Evolutionary conservation across 1,284 basidiomycete species (phyloP), one percentile per base, ranked within the genome.

Genomic region (Porodaedalea pini): DNA sequence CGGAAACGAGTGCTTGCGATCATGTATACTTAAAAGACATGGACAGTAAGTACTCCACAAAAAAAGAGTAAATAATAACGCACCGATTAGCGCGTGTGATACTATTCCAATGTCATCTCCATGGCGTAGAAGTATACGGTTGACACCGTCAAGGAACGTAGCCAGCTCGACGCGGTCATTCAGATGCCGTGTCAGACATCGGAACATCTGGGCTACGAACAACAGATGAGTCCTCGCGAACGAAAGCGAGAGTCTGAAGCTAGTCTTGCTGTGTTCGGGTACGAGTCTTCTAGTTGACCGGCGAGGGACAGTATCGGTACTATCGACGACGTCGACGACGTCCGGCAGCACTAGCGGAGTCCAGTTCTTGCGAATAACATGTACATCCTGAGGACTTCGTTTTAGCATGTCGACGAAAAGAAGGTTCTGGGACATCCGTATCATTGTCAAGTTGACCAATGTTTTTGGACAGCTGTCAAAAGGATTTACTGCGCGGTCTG

Each of bases 1-100:
- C 83, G 78, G 66, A 90, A 92, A 21, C 88, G 80, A n/a, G 87
- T 87, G 41, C 83, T 84, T 1, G 88, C 89, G 23, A 86, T 80
- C 81, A 90, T 85, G 51, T 73, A 59, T 76, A 75, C 50, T 78
- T 80, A 83, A 32, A n/a, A 41, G n/a, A 4, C n/a, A 17, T 29
- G 40, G 21, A 29, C 51, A 53, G 36, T n/a, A 17, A 47, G 17
- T 19, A 32, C 4, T 43, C 10, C 4, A 15, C 8, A 17, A 17
- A 43, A 44, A 34, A 25, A 21, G 15, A 17, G 21, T 2, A 36
- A 32, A 8, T 34, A 34, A 25, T 19, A n/a, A 61, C 80, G 64
- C 63, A 88, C 87, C 84, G 37, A 88, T 82, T 70, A 92, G 74
- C 2, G 82, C 75, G 60, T 90, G 88, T 23, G 80, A 77, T 11